These are phyloP conservation scores for Fonsecaea erecta DNA, from an alignment of 2,329 filamentous ascomycete genomes.

Conservation along the genomic window DNA sequence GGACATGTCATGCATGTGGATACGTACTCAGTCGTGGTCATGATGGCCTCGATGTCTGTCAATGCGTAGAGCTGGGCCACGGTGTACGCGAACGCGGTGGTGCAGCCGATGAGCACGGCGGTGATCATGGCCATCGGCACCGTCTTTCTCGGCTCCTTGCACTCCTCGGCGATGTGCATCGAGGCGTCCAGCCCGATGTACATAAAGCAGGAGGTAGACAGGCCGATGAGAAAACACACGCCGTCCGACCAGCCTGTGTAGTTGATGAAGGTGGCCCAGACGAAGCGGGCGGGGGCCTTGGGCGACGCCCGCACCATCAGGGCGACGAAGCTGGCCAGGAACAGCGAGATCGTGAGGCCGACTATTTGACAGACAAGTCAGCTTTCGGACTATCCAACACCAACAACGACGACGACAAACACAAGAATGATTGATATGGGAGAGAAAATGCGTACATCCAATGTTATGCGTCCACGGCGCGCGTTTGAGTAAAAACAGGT, in stretches of 20 bases:
- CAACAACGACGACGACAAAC: neutral
- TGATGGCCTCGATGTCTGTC: slow-evolving; percentile 29
- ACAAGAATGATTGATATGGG: neutral
- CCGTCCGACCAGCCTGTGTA: slow-evolving; percentile 36
- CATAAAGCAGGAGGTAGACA: slow-evolving; percentile 35
- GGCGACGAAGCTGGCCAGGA: slow-evolving; percentile 42
- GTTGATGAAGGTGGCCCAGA: slow-evolving; percentile 34
- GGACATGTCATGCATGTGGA: no score
- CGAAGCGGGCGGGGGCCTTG: slow-evolving; percentile 24
- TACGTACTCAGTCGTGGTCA: slow-evolving; percentile 35
- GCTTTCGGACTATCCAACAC: neutral
- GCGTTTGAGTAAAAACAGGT: slow-evolving; percentile 30
- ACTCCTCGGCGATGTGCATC: slow-evolving; percentile 52
- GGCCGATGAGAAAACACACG: slow-evolving; percentile 40
- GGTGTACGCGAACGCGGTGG: slow-evolving; percentile 38
- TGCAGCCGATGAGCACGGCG: slow-evolving; percentile 42
- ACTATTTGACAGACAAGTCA: slow-evolving; percentile 9
- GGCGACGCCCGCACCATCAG: slow-evolving; percentile 38
- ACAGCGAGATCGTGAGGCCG: slow-evolving; percentile 37
- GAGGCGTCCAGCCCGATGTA: slow-evolving; percentile 37
- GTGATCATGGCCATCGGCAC: slow-evolving; percentile 48
- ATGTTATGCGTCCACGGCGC: slow-evolving; percentile 18
- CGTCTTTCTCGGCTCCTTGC: slow-evolving; percentile 43
- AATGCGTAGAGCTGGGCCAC: slow-evolving; percentile 32
- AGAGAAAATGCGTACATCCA: slow-evolving; percentile 21